Percentiles rank a stretch among this genome's conserved stretches.
Evolutionary conservation across 1,139 yeast genomes (phyloP).

Genomic region (Scheffersomyces illinoinensis): DNA sequence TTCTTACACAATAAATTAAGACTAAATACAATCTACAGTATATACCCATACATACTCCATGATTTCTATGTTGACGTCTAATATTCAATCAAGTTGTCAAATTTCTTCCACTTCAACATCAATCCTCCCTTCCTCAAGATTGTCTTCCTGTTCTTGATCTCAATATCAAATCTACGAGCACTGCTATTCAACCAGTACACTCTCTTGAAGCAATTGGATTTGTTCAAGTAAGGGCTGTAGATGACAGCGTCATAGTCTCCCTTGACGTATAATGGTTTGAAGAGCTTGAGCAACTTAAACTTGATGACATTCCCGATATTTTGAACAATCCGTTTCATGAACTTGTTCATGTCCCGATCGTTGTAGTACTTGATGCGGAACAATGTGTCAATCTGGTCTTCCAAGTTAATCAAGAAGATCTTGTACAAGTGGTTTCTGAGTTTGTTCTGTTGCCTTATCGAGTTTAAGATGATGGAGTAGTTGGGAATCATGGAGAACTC

Average conservation of each 20-base stretch:
- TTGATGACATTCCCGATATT: slow-evolving; percentile 30
- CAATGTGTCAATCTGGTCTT: slow-evolving; percentile 41
- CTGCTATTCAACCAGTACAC: slow-evolving; percentile 32
- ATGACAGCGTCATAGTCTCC: slow-evolving; percentile 27
- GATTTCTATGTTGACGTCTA: not conserved
- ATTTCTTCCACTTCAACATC: slow-evolving; percentile 9
- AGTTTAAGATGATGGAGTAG: slow-evolving; percentile 28
- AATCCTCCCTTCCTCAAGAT: slow-evolving; percentile 3
- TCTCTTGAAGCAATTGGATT: slow-evolving; percentile 26
- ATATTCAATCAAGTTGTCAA: slow-evolving; percentile 9
- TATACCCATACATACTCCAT: not conserved
- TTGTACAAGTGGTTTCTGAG: slow-evolving; percentile 38
- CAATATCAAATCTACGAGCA: slow-evolving; percentile 4
- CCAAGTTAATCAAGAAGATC: slow-evolving; percentile 39
- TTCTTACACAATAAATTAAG: not conserved
- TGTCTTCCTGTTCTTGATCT: slow-evolving; percentile 2
- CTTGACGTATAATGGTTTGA: slow-evolving; percentile 13
- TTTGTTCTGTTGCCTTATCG: slow-evolving; percentile 25
- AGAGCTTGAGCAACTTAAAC: slow-evolving; percentile 23
- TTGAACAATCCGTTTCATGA: slow-evolving; percentile 24
- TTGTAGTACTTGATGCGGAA: slow-evolving; percentile 36
- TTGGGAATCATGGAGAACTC: slow-evolving; percentile 39
- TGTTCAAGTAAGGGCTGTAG: slow-evolving; percentile 27
- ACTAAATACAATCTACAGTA: not conserved
- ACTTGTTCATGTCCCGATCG: slow-evolving; percentile 24